Percentiles rank a stretch among this genome's conserved stretches.
These are phyloP conservation scores for Eucalyptus regnans DNA, from an alignment of 345 rosid genomes.

Conservation along the genomic window DNA sequence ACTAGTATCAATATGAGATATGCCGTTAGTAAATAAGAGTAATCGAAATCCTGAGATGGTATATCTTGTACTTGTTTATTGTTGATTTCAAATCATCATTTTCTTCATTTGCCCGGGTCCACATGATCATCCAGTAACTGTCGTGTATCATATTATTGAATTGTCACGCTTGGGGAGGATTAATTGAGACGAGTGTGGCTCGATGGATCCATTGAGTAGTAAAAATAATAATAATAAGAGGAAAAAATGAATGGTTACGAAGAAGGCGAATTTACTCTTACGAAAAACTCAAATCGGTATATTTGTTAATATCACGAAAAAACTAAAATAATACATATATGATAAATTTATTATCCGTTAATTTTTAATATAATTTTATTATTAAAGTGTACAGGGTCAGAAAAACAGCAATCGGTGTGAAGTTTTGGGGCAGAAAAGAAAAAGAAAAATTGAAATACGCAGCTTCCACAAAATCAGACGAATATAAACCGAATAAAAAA, in stretches of 20 bases:
- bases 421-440: neutral
- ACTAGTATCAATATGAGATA: neutral
- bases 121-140: neutral
- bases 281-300: no score
- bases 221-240: neutral
- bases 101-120: neutral
- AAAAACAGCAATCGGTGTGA: neutral
- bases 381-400: neutral
- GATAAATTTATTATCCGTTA: no score
- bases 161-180: accelerated
- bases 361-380: no score
- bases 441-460: neutral
- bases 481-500: neutral
- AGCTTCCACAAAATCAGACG: neutral
- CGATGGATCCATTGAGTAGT: neutral
- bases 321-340: no score
- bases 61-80: neutral
- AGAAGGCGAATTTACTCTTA: no score
- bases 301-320: no score
- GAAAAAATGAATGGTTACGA: no score
- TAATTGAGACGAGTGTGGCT: neutral
- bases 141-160: neutral
- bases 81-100: neutral
- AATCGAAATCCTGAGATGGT: neutral
- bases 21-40: neutral